Evolutionary conservation across 2,329 filamentous ascomycete genomes (phyloP), one percentile per base, ranked within the genome.

Genomic region (Botrytis pseudocinerea): DNA sequence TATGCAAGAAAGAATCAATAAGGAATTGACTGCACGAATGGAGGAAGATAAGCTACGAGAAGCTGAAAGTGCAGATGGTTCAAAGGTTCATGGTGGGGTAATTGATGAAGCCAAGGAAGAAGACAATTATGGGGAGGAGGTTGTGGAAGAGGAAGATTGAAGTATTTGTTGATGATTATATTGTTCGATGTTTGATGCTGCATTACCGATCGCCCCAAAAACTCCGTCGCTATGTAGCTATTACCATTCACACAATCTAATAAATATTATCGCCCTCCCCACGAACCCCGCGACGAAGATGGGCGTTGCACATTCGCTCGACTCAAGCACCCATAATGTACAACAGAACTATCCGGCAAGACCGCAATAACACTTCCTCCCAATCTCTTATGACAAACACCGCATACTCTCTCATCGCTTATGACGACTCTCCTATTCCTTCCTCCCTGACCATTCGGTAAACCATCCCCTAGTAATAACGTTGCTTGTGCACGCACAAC

Each of bases 281-380:
- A 78, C 70, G 73, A 71, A n/a, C 71, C 75, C 61, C 75, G 75
- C 73, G 79, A 60, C 51, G 76, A 73, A 54, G 76, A 74, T 69
- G 75, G 75, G 61, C 69, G 65, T 72, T 46, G 73, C 48, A 77
- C 80, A 82, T 89, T 79, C 91, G 83, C 84, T 76, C 84, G 83
- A 74, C 83, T 89, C 78, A 93, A 85, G 83, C 93, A 96, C 40
- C 92, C 93, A 80, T 95, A 93, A 85, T 96, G 93, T 75, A 96
- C 91, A 25, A 94, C 92, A 40, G 86, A 87, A 81, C 90, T 94
- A 83, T 97, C 93, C 10, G 95, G 93, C 82, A 96, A 87, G 20
- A 98, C 95, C 59, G 95, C 91, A 74, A 98, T 92, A 28, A 97
- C 96, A 81, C 93, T 97, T 1, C 94, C 92, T 1, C 95, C 95